Conservation (phyloP, 1,139 yeast species). For the Candida glucosophila region DNA sequence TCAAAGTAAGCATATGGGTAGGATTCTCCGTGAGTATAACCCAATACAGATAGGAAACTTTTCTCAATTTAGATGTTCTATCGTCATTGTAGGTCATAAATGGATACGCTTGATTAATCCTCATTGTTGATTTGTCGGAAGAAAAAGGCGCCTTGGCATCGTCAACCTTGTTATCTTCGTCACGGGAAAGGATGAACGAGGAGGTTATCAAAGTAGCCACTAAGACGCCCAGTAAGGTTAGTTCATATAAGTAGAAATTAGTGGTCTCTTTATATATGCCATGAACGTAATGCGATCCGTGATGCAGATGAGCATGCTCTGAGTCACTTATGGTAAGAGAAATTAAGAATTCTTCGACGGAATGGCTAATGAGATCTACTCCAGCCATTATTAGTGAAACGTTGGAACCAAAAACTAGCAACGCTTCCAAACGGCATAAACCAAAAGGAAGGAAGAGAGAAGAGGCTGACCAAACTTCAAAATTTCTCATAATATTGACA, state of each 20-base stretch:
- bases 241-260: constrained; percentile 26
- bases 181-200: constrained; percentile 24
- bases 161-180: constrained; percentile 27
- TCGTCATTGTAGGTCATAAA: not conserved
- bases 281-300: constrained; percentile 47
- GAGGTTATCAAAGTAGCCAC: constrained; percentile 29
- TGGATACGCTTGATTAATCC: not conserved
- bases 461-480: constrained; percentile 86
- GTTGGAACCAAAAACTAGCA: constrained; percentile 81
- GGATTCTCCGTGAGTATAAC: constrained; percentile 43
- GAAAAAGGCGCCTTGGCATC: constrained; percentile 16
- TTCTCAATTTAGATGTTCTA: not conserved
- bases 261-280: constrained; percentile 27
- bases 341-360: constrained; percentile 65
- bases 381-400: constrained; percentile 87
- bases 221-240: constrained; percentile 18
- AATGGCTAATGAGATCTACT: constrained; percentile 76
- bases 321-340: constrained; percentile 31
- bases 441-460: constrained; percentile 88
- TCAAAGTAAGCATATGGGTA: constrained; percentile 52
- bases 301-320: constrained; percentile 18
- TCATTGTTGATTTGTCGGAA: constrained; percentile 6
- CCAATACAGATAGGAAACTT: constrained; percentile 2
- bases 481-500: constrained; percentile 78
- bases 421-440: constrained; percentile 75